Percentiles rank a stretch among this genome's conserved stretches.
These are phyloP conservation scores for Pilatotrama ljubarskyi DNA, from an alignment of 768 basidiomycete genomes.

Conservation along the genomic window DNA sequence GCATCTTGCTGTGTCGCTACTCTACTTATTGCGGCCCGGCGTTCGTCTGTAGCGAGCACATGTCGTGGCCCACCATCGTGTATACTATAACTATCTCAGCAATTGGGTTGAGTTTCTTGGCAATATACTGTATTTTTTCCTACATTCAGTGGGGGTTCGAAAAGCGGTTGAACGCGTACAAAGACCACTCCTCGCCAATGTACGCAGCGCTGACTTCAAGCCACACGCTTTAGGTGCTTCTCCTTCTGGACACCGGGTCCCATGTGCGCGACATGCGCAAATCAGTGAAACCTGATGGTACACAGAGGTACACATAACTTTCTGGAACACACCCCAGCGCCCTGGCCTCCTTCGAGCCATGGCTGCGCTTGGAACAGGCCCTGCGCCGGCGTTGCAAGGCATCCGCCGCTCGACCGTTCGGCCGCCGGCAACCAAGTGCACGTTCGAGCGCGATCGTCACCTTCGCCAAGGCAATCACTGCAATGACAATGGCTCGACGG, in stretches of 20 bases:
- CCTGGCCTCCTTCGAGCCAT: too few relatives aligned
- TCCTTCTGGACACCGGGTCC: neutral
- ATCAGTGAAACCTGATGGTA: neutral
- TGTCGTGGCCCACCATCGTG: too few relatives aligned
- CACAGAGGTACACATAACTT: neutral
- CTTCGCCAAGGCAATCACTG: neutral
- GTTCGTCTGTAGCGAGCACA: too few relatives aligned
- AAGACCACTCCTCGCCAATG: too few relatives aligned
- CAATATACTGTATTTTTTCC: too few relatives aligned
- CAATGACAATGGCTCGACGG: neutral
- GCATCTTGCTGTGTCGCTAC: neutral
- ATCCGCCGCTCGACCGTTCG: neutral
- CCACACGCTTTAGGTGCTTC: too few relatives aligned
- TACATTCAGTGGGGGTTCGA: too few relatives aligned
- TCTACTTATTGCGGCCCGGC: neutral
- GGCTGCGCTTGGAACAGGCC: too few relatives aligned
- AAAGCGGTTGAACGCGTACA: too few relatives aligned
- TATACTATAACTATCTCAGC: too few relatives aligned
- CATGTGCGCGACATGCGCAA: neutral
- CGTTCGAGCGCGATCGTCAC: neutral
- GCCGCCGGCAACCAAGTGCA: neutral
- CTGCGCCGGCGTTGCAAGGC: neutral
- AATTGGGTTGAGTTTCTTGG: too few relatives aligned
- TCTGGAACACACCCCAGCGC: neutral
- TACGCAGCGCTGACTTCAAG: too few relatives aligned